Conservation (phyloP, 2,329 filamentous ascomycete species). For the Zasmidium citrigriseum region DNA sequence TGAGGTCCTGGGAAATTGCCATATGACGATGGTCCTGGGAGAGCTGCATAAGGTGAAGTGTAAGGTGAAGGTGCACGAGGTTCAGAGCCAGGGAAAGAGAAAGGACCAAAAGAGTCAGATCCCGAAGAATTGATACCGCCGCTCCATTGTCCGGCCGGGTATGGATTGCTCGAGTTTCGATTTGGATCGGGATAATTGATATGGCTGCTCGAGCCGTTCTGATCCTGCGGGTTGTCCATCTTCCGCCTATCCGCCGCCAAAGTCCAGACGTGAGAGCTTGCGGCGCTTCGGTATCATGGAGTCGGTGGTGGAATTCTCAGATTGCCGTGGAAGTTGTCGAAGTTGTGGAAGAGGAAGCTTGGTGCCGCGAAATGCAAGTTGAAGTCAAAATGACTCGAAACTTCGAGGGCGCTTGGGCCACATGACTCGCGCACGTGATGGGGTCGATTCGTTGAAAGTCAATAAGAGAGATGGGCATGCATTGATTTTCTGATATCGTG, state of each 20-base stretch:
- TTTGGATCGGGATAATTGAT: conserved; percentile 1
- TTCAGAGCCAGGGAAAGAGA: neutral
- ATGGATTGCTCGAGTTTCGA: neutral
- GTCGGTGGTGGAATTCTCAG: neutral
- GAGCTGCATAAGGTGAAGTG: neutral
- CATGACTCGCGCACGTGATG: neutral
- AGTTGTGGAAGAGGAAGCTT: neutral
- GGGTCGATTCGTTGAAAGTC: too few relatives aligned
- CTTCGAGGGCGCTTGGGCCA: neutral
- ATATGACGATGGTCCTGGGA: neutral
- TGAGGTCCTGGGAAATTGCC: neutral
- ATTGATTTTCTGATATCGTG: too few relatives aligned
- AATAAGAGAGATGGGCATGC: too few relatives aligned
- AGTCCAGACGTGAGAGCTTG: neutral
- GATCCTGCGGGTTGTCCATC: neutral
- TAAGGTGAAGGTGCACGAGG: neutral
- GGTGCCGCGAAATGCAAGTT: neutral
- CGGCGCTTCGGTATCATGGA: neutral
- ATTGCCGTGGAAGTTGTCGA: neutral
- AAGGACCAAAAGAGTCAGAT: neutral
- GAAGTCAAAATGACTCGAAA: neutral
- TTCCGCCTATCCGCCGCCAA: neutral
- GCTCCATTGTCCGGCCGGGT: neutral
- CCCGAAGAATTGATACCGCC: neutral
- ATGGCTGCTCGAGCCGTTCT: neutral